Base-by-base conservation (phyloP, 352 stramenopile genomes). In the Phytophthora ohioensis region DNA sequence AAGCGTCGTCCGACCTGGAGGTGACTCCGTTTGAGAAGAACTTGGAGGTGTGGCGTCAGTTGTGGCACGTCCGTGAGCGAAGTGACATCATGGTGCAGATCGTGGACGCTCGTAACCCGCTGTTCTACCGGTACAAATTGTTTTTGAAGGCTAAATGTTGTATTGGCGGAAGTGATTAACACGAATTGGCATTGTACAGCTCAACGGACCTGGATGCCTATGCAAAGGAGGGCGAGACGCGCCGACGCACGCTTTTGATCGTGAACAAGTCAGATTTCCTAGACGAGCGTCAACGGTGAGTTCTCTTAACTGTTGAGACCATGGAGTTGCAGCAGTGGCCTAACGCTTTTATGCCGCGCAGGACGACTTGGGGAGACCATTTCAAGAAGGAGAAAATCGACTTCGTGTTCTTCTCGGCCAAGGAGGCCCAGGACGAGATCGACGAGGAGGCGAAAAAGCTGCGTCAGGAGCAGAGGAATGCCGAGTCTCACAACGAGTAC, bases 1-100 rank as follows among this genome's bases (percentile, higher is more conserved):
- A 97, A 64, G 76, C 81, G 57, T 90, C 90, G 15, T 87, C 86
- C 6, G 86, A 94, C 51, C 73, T 93, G 34, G 91, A 95, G 67
- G 96, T 99, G 34, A 99, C 98, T 15, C 98, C 98, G 15, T 99
- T 99, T 73, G 98, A 99, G 84, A 99, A 99, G 84, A 99, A 99
- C 80, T 61, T 99, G 43, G 97, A 99, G 69, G 98, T 99, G 31
- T 99, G 98, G 98, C 91, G 98, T 41, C 98, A 99, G 80, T 81
- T 99, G 6, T 99, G 98, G 98, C 90, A 99, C 38, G 98, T 99
- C 21, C 87, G 98, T 43, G 98, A 99, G 80, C 88, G 97, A 66
- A 99, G 93, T 81, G 92, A 99, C 58, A 90, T 99, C 52, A 90
- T 99, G 55, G 85, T 99, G 34, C 98, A 99, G 79, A 98, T 99